These are phyloP conservation scores for Corynespora cassiicola DNA, from an alignment of 2,329 filamentous ascomycete genomes.

Conservation along the genomic window DNA sequence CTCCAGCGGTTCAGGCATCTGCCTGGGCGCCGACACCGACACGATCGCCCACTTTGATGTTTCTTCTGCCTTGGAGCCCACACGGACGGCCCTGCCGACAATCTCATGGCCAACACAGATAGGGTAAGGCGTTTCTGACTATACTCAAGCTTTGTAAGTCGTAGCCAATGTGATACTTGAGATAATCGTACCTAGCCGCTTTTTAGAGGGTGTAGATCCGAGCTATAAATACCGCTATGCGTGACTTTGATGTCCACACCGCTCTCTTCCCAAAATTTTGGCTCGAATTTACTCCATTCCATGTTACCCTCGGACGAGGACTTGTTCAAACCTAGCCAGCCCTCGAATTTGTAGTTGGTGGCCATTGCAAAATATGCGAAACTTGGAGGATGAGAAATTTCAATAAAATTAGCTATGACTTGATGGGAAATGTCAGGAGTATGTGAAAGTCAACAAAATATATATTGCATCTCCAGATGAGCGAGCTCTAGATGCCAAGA, in stretches of 20 bases:
- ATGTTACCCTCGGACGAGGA: conserved; percentile 60
- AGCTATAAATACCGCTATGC: conserved; percentile 49
- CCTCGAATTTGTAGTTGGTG: conserved; percentile 59
- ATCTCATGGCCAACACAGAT: conserved; percentile 50
- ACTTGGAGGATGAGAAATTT: too few relatives aligned
- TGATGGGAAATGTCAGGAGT: too few relatives aligned
- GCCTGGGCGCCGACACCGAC: conserved; percentile 59
- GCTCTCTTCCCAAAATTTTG: conserved; percentile 66
- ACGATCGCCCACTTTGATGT: conserved; percentile 67
- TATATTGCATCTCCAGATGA: too few relatives aligned
- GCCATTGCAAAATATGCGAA: too few relatives aligned
- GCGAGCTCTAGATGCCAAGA: too few relatives aligned
- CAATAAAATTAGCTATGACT: too few relatives aligned
- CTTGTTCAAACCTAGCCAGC: conserved; percentile 62
- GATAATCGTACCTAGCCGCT: conserved; percentile 48
- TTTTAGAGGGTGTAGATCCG: conserved; percentile 42
- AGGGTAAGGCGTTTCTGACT: conserved; percentile 62
- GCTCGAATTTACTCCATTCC: conserved; percentile 56
- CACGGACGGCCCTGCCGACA: conserved; percentile 44
- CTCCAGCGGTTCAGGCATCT: conserved; percentile 45
- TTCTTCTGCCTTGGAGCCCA: conserved; percentile 51
- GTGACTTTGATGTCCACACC: conserved; percentile 57
- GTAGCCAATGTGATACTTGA: too few relatives aligned
- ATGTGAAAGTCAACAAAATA: too few relatives aligned
- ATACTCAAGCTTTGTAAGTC: too few relatives aligned